These are phyloP conservation scores for Perilla frutescens DNA, from an alignment of 257 asterid species.

Conservation along the genomic window DNA sequence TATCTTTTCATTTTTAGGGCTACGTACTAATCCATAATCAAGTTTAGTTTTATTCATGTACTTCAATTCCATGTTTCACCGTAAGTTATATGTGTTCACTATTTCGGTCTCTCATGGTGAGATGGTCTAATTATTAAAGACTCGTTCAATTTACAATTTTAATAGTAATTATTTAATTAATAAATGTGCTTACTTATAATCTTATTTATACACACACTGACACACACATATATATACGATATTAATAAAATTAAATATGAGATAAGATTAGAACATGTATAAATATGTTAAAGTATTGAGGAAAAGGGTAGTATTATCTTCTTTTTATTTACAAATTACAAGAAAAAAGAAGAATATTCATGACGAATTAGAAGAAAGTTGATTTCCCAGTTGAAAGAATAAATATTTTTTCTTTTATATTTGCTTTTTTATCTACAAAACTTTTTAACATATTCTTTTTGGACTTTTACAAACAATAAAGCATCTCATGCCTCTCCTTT, in stretches of 20 bases:
- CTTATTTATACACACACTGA: too few relatives aligned
- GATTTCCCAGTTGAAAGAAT: slow-evolving; percentile 16
- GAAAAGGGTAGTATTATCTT: background rate
- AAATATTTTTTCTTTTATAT: slow-evolving; percentile 22
- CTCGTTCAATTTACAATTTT: too few relatives aligned
- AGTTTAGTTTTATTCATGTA: too few relatives aligned
- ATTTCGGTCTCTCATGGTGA: too few relatives aligned
- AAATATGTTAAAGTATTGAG: background rate
- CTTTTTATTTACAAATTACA: background rate
- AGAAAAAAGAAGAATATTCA: slow-evolving; percentile 25
- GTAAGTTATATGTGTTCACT: too few relatives aligned
- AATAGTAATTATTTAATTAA: too few relatives aligned
- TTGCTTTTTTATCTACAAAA: slow-evolving; percentile 18
- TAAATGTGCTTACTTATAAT: too few relatives aligned
- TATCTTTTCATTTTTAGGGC: too few relatives aligned
- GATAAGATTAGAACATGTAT: background rate
- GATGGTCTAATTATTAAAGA: too few relatives aligned
- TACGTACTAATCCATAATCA: too few relatives aligned
- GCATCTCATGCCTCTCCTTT: slow-evolving; percentile 29
- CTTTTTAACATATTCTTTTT: slow-evolving; percentile 25
- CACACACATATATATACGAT: too few relatives aligned
- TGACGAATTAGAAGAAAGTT: background rate
- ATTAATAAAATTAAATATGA: background rate
- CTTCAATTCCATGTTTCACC: too few relatives aligned
- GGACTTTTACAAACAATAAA: slow-evolving; percentile 30